Evolutionary conservation across 345 rosid genomes (phyloP).

Genomic region (Passiflora organensis): DNA sequence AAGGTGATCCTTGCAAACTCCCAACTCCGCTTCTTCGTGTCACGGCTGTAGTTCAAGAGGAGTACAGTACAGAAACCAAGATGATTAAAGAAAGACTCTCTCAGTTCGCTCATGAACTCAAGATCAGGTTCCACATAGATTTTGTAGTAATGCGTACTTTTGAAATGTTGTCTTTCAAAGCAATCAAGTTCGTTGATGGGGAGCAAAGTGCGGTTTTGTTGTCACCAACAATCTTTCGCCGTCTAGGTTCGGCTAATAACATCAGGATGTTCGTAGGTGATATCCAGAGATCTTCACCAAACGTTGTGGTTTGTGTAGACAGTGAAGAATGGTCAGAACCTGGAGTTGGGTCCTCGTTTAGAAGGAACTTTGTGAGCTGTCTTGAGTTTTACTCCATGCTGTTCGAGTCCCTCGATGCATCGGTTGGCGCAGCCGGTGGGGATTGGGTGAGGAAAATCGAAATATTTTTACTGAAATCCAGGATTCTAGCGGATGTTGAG

Average conservation of each 20-base stretch:
- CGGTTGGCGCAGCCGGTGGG: slow-evolving; percentile 33
- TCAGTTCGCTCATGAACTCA: slow-evolving; percentile 78
- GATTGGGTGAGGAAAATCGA: slow-evolving; percentile 75
- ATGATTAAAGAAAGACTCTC: slow-evolving; percentile 66
- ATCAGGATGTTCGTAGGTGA: slow-evolving; percentile 44
- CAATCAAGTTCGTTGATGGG: slow-evolving; percentile 62
- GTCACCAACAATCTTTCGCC: slow-evolving; percentile 60
- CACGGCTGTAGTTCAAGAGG: slow-evolving; percentile 80
- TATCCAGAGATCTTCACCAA: slow-evolving; percentile 50
- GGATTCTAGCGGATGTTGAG: slow-evolving; percentile 56
- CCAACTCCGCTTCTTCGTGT: slow-evolving; percentile 50
- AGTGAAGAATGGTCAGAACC: slow-evolving; percentile 59
- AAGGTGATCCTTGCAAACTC: slow-evolving; percentile 25
- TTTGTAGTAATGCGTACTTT: slow-evolving; percentile 62
- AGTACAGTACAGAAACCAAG: slow-evolving; percentile 54
- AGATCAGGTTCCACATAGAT: slow-evolving; percentile 66
- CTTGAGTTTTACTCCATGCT: slow-evolving; percentile 71
- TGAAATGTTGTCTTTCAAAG: slow-evolving; percentile 66
- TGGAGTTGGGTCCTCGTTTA: slow-evolving; percentile 48
- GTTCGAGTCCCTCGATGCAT: slow-evolving; percentile 80
- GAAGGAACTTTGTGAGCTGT: slow-evolving; percentile 59
- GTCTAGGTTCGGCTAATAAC: slow-evolving; percentile 38
- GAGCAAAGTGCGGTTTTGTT: slow-evolving; percentile 57
- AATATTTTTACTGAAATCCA: slow-evolving; percentile 47
- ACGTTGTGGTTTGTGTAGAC: slow-evolving; percentile 64